Base-by-base conservation (phyloP, 139 green algal species). In the Ostreobium quekettii region DNA sequence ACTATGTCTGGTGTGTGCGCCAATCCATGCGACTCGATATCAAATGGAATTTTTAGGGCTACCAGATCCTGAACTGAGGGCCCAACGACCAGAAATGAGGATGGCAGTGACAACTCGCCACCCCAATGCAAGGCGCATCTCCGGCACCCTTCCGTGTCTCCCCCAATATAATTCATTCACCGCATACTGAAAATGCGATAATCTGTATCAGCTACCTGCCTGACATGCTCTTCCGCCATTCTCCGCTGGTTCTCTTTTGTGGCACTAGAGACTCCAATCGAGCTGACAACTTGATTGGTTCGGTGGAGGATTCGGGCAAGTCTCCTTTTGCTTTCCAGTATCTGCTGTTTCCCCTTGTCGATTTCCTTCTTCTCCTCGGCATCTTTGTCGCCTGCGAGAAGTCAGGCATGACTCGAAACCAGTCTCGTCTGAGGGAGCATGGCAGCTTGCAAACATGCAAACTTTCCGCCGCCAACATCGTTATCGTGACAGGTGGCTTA, bases 341-440 rank as follows among this genome's bases (percentile, higher is more conserved):
- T 77, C 46, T 91, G 85, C 68, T 88, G 83, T 36, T 79, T 79
- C 1, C 81, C 80, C 57, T 86, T 85, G 53, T 73, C 77, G 38
- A 77, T 68, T 19, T 85, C 81, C 47, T 86, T 74, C 66, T 80
- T 78, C 38, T 83, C 78, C 33, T 82, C 74, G 1, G 73, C 73
- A 60, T 84, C 81, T 47, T 86, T 79, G 7, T 72, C 67, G 8
- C 79, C 79, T 83, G 73, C 33, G 37, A 19, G 64, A 35, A n/a
- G 39, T 69, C 5, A 29, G 15, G 42, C 19, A n/a, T 58, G 32
- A 48, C 5, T 73, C 30, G n/a, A 33, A 42, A 30, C 29, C 36
- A 6, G 26, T 6, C 61, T 46, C 30, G 64, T 26, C 24, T 71
- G 64, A 36, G 4, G 46, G 22, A 66, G 11, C 46, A 53, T 53